Conservation (phyloP, 805 yeast species). For the Suhomyces tanzawaensis region DNA sequence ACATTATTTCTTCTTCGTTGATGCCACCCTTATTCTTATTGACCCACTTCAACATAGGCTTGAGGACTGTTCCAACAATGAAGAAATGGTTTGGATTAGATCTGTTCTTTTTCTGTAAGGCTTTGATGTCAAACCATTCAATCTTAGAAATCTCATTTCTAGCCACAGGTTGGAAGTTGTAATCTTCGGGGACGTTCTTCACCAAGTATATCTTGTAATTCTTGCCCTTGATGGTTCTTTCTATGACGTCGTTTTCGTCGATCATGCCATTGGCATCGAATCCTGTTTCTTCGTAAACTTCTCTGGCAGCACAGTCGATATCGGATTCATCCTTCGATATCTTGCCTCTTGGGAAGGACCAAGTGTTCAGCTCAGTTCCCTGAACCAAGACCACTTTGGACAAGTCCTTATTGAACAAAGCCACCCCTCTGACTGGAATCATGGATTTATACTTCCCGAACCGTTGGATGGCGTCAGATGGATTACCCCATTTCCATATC, state of each 20-base stretch:
- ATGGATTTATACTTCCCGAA: conserved; percentile 84
- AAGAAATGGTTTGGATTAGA: conserved; percentile 38
- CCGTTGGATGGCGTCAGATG: conserved; percentile 71
- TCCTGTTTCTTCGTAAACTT: conserved; percentile 91
- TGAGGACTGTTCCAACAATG: conserved; percentile 47
- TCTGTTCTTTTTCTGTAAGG: conserved; percentile 40
- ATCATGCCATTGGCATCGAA: conserved; percentile 72
- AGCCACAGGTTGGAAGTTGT: conserved; percentile 74
- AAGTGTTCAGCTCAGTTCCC: conserved; percentile 73
- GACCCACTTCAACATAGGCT: conserved; percentile 55
- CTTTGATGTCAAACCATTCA: conserved; percentile 68
- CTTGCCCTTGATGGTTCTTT: conserved; percentile 78
- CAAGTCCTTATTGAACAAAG: conserved; percentile 69
- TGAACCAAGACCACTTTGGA: conserved; percentile 75
- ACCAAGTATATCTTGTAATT: conserved; percentile 80
- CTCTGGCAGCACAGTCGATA: conserved; percentile 85
- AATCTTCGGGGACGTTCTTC: conserved; percentile 73
- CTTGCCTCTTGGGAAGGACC: conserved; percentile 98
- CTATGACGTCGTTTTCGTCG: conserved; percentile 70
- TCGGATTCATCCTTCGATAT: conserved; percentile 92
- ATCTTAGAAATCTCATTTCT: conserved; percentile 85
- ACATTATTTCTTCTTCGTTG: conserved; percentile 58
- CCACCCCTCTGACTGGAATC: conserved; percentile 96
- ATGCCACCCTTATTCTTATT: conserved; percentile 48
- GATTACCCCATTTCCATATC: conserved; percentile 82